These are phyloP conservation scores for Coccomyxa sp. DNA, from an alignment of 139 green algal species.

Conservation along the genomic window DNA sequence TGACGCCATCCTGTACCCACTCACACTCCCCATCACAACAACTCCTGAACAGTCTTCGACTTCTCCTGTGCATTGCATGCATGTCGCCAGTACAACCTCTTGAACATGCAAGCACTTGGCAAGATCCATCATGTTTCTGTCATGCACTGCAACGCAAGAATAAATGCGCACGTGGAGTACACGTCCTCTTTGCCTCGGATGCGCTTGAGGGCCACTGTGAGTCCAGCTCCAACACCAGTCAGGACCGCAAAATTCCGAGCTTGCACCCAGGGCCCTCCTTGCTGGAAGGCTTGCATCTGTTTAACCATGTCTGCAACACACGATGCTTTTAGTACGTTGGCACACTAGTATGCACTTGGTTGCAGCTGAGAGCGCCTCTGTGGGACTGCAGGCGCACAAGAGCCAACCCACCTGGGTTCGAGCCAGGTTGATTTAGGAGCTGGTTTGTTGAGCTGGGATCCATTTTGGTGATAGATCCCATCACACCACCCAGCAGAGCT, in stretches of 20 bases:
- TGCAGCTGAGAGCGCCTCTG: too few relatives aligned
- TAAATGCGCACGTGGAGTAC: neutral
- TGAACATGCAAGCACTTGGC: too few relatives aligned
- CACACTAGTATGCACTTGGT: neutral
- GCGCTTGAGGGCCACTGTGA: constrained; percentile 68
- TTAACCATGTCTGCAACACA: constrained; percentile 21
- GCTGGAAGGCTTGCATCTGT: constrained; percentile 50
- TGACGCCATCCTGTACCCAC: constrained; percentile 57
- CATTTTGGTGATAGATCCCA: constrained; percentile 66
- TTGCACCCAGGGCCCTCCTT: constrained; percentile 62
- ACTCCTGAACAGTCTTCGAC: too few relatives aligned
- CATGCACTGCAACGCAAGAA: too few relatives aligned
- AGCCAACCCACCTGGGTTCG: neutral
- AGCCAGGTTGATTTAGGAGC: neutral
- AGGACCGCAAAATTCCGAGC: constrained; percentile 94
- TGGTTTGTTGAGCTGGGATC: constrained; percentile 19
- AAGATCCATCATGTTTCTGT: too few relatives aligned
- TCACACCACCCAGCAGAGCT: constrained; percentile 60
- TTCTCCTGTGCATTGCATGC: too few relatives aligned
- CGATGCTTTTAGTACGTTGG: neutral
- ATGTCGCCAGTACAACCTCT: too few relatives aligned
- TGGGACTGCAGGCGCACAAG: neutral
- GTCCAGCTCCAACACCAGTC: constrained; percentile 81
- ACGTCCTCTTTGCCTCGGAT: constrained; percentile 75
- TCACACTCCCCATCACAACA: neutral